These are phyloP conservation scores for Aspergillus sergii DNA, from an alignment of 2,329 filamentous ascomycete genomes.

Conservation along the genomic window DNA sequence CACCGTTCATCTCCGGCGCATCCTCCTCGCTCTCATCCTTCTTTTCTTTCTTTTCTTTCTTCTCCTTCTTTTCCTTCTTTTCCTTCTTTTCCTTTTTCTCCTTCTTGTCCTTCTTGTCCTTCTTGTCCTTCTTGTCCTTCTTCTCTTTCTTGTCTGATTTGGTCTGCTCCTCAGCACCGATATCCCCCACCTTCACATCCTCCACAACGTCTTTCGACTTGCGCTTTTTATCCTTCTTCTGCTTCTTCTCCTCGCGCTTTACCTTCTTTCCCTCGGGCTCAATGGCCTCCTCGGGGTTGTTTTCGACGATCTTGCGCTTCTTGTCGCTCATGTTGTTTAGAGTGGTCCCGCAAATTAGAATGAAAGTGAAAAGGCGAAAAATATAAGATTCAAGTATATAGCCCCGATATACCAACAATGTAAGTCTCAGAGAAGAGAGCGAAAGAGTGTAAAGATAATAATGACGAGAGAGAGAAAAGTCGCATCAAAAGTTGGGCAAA, in stretches of 20 bases:
- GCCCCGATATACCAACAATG: background rate
- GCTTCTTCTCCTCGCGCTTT: slow-evolving; percentile 29
- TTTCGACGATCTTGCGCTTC: slow-evolving; percentile 43
- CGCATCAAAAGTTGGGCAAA: background rate
- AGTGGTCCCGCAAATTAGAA: background rate
- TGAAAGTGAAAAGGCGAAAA: background rate
- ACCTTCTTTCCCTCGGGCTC: slow-evolving; percentile 37
- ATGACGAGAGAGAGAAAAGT: background rate
- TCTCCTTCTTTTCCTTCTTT: slow-evolving; percentile 20
- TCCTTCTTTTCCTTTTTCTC: slow-evolving; percentile 34
- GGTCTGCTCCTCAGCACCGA: slow-evolving; percentile 18
- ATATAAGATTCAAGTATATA: background rate
- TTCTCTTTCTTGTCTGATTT: slow-evolving; percentile 27
- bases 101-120: slow-evolving; percentile 31
- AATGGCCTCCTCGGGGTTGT: slow-evolving; percentile 28
- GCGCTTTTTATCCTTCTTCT: slow-evolving; percentile 23
- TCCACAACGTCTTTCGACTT: slow-evolving; percentile 18
- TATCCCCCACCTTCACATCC: slow-evolving; percentile 7
- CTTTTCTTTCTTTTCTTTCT: slow-evolving; percentile 30
- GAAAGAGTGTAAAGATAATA: background rate
- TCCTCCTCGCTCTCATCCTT: slow-evolving; percentile 28
- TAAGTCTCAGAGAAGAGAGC: background rate
- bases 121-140: slow-evolving; percentile 23
- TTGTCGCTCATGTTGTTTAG: slow-evolving; percentile 37
- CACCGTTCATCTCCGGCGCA: slow-evolving; percentile 2